Base-by-base conservation (phyloP, 2,329 filamentous ascomycete species). In the Karstenula rhodostoma region DNA sequence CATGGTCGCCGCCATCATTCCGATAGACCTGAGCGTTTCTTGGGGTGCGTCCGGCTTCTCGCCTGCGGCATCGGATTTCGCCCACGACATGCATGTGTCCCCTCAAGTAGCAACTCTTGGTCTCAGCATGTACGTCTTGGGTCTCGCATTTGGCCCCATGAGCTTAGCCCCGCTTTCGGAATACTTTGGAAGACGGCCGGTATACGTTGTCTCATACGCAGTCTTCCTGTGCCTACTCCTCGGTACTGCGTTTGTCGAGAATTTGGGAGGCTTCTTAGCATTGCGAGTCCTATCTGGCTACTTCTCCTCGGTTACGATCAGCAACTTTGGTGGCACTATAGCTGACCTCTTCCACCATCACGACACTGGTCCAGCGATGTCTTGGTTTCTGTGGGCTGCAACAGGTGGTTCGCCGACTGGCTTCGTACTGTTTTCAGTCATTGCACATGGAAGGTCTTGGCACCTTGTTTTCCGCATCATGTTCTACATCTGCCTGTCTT, bases 1-100 rank as follows among this genome's bases (percentile, higher is more conserved):
- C 7, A 74, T 78, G 69, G 67, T 77, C 5, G 71, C 70, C 29
- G 70, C 69, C 19, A 77, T 78, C 37, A 68, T 76, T 2, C 70
- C 75, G 32, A 77, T 78, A 52, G 74, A 77, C 51, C 67, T 77
- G 35, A 73, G 69, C 40, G 74, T 77, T 32, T 73, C 71, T 17
- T 84, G 81, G 77, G 80, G 79, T 9, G 82, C 82, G 1, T 82
- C 80, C 6, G 82, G 81, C 9, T 84, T 81, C 66, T 83, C 80
- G 2, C 81, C 82, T 0, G 79, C 77, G 0, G 69, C 74, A 15
- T 65, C 61, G n/a, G 78, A 80, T 44, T 82, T 84, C 56, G 74
- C 73, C 1, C 69, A 76, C 9, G 78, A 81, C 17, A 80, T 84
- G 58, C 70, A 72, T 13, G 69, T 82, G 2, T 76, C 78, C 2